Percentiles rank a stretch among this genome's conserved stretches.
Evolutionary conservation across 257 asterid genomes (phyloP).

Genomic region (Solanum bulbocastanum): DNA sequence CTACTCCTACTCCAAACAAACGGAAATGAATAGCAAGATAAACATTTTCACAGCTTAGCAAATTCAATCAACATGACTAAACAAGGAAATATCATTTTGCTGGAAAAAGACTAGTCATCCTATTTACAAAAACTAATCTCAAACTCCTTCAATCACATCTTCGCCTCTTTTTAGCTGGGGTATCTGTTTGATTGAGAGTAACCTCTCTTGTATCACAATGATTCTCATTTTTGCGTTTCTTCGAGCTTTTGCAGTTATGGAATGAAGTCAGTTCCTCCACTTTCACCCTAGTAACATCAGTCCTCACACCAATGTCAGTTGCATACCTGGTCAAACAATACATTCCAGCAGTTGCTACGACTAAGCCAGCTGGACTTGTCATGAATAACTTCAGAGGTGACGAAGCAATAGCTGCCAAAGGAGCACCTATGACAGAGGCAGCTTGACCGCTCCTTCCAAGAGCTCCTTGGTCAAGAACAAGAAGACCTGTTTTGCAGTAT

Average conservation of each 20-base stretch:
- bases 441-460: constrained; percentile 33
- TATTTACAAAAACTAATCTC: background rate
- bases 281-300: constrained; percentile 23
- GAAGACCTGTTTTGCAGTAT: constrained; percentile 35
- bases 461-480: background rate
- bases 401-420: constrained; percentile 20
- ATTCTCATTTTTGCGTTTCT: background rate
- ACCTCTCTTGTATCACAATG: background rate
- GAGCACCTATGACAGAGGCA: constrained; percentile 12
- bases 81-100: background rate
- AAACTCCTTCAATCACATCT: background rate
- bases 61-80: background rate
- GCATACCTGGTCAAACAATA: constrained; percentile 24
- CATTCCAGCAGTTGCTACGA: constrained; percentile 12
- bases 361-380: constrained; percentile 12
- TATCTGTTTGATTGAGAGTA: constrained; percentile 4
- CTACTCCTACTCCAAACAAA: background rate
- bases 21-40: background rate
- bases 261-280: constrained; percentile 20
- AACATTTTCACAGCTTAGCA: background rate
- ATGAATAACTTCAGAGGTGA: constrained; percentile 17
- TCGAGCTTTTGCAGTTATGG: background rate
- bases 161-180: background rate
- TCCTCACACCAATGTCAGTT: constrained; percentile 31
- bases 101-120: background rate